These are phyloP conservation scores for Nicotiana sylvestris DNA, from an alignment of 257 asterid genomes.

Conservation along the genomic window DNA sequence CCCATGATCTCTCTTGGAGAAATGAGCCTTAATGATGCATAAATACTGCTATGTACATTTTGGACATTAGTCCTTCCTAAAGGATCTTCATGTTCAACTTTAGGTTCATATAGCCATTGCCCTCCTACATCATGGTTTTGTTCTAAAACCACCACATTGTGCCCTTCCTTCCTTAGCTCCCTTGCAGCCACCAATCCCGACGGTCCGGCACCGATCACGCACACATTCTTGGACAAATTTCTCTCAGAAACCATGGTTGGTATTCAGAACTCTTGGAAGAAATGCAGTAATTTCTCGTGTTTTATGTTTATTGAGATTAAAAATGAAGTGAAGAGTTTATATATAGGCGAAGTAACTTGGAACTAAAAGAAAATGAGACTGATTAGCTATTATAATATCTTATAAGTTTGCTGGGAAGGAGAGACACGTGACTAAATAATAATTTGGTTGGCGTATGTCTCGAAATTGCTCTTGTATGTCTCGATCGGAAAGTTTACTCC, in stretches of 20 bases:
- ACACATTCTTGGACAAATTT: slow-evolving; percentile 43
- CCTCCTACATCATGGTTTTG: slow-evolving; percentile 86
- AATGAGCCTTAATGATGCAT: slow-evolving; percentile 55
- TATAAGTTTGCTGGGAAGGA: neutral
- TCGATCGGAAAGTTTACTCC: neutral
- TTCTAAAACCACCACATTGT: slow-evolving; percentile 68
- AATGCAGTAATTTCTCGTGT: neutral
- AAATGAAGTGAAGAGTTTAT: neutral
- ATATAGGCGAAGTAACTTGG: neutral
- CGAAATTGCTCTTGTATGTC: neutral
- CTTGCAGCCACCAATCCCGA: slow-evolving; percentile 82
- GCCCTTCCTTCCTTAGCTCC: slow-evolving; percentile 77
- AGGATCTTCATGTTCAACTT: slow-evolving; percentile 48
- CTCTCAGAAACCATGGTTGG: slow-evolving; percentile 35
- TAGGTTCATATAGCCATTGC: slow-evolving; percentile 75
- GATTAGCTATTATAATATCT: neutral
- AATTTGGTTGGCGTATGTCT: neutral
- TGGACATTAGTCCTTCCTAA: slow-evolving; percentile 28
- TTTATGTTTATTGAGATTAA: neutral
- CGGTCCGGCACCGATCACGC: slow-evolving; percentile 84
- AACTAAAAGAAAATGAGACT: neutral
- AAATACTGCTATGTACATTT: slow-evolving; percentile 69
- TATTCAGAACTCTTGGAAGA: neutral
- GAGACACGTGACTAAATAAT: neutral
- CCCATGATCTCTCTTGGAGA: slow-evolving; percentile 86